A percentile compares a stretch with the other conserved stretches of the same genome.
Conservation (phyloP, 768 basidiomycete genomes). For the Trametes sanguinea region DNA sequence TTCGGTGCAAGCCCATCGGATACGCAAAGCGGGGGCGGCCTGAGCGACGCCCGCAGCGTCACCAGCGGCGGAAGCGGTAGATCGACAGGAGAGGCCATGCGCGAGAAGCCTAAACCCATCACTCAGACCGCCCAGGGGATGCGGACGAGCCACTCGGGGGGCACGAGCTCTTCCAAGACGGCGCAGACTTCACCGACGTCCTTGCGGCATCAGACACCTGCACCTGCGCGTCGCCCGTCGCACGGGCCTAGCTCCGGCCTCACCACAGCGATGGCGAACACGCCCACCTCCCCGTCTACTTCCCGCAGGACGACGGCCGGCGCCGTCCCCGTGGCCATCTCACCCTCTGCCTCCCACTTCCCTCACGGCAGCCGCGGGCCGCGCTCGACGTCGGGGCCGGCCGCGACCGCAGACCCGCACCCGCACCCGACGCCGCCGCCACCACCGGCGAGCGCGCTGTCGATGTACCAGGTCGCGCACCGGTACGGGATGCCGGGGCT, state of each 20-base stretch:
- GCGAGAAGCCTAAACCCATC: constrained; percentile 21
- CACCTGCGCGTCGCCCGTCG: constrained; percentile 25
- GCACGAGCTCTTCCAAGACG: constrained; percentile 8
- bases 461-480: constrained; percentile 77
- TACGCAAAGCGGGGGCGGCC: constrained; percentile 22
- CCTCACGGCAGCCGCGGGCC: constrained; percentile 49
- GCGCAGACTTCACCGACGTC: constrained; percentile 6
- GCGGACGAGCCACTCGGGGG: constrained; percentile 6
- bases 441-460: constrained; percentile 67
- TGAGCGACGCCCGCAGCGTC: constrained; percentile 50
- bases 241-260: constrained; percentile 8
- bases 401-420: constrained; percentile 62
- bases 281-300: constrained; percentile 30
- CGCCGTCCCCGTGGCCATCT: constrained; percentile 41
- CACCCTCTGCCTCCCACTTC: constrained; percentile 43
- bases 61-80: constrained; percentile 53
- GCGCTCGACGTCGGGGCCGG: constrained; percentile 34
- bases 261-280: constrained; percentile 11
- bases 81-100: constrained; percentile 23
- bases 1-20: constrained; percentile 33
- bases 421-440: constrained; percentile 66
- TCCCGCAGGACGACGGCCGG: constrained; percentile 40
- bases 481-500: constrained; percentile 70
- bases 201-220: constrained; percentile 17
- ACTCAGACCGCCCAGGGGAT: constrained; percentile 2